Conservation (phyloP, 441 rosid genomes). For the Adansonia rubrostipa region DNA sequence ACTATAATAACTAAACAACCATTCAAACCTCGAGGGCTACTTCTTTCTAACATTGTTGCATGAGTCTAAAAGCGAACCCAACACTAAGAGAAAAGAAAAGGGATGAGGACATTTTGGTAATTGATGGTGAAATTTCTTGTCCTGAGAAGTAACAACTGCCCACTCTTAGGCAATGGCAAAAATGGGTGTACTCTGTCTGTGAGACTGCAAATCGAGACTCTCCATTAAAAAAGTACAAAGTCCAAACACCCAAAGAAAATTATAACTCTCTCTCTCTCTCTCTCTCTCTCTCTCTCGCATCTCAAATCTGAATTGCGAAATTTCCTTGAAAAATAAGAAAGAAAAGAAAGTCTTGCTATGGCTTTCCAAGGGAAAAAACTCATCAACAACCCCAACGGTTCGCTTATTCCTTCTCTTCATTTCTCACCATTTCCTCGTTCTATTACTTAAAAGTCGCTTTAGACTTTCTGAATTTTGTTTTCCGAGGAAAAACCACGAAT, state of each 20-base stretch:
- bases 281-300: not conserved
- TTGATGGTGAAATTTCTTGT: constrained; percentile 14
- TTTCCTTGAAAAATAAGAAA: not conserved
- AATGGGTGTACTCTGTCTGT: not conserved
- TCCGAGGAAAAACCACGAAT: not conserved
- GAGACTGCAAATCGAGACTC: not conserved
- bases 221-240: not conserved
- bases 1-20: too few relatives aligned
- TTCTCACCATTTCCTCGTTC: not conserved
- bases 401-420: constrained; percentile 37
- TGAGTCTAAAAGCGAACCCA: too few relatives aligned
- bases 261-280: not conserved
- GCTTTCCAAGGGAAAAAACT: constrained; percentile 85
- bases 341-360: constrained; percentile 42
- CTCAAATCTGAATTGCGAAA: not conserved
- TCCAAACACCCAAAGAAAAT: not conserved
- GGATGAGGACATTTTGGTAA: not conserved
- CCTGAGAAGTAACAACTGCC: not conserved
- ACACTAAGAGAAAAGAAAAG: not conserved
- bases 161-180: not conserved
- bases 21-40: too few relatives aligned
- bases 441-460: not conserved
- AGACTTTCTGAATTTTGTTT: not conserved
- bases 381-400: constrained; percentile 87
- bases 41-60: too few relatives aligned